Evolutionary conservation across 768 basidiomycete species (phyloP), one percentile per base, ranked within the genome.

Genomic region (Macrolepiota albuminosa): DNA sequence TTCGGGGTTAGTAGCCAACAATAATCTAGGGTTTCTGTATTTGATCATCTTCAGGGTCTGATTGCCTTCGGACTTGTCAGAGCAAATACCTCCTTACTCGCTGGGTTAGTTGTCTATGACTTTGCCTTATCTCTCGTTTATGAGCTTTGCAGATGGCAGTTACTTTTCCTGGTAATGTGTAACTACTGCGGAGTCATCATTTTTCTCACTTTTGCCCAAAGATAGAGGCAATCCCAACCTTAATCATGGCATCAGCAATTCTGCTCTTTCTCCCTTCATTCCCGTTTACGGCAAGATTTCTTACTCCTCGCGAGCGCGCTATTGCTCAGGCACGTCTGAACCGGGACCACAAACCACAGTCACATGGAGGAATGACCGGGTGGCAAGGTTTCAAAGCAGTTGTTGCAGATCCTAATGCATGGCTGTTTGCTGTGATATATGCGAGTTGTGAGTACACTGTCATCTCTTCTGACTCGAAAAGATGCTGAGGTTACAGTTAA

Each of bases 311-410:
- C 40, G 79, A 85, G 66, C 70, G 75, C 26, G 78, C 83, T 24
- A 85, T 85, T 46, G 82, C 83, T 2, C 81, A 83, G 67, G 82
- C 82, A n/a, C 74, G 82, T 10, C 66, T 85, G 18, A 79, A 82
- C 56, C 71, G 78, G 16, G 82, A 84, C 63, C 83, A 85, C 56
- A 82, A 76, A 59, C 83, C 83, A 18, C 78, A 78, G 50, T 83
- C 82, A 3, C 83, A 84, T 66, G 83, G 83, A 33, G 83, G 82
- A 21, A 81, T 82, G 81, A 76, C 69, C 21, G 83, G 82, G 18
- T 83, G 80, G 82, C 67, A 78, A 61, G 82, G 81, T 6, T 78
- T 85, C 68, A 82, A 81, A 57, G 78, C 77, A n/a, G 67, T 85
- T 49, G 66, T 83, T 39, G 65, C 71, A 7, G 83, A 85, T 67